Evolutionary conservation across 2,329 filamentous ascomycete species (phyloP).

Genomic region (Delphinella strobiligena): DNA sequence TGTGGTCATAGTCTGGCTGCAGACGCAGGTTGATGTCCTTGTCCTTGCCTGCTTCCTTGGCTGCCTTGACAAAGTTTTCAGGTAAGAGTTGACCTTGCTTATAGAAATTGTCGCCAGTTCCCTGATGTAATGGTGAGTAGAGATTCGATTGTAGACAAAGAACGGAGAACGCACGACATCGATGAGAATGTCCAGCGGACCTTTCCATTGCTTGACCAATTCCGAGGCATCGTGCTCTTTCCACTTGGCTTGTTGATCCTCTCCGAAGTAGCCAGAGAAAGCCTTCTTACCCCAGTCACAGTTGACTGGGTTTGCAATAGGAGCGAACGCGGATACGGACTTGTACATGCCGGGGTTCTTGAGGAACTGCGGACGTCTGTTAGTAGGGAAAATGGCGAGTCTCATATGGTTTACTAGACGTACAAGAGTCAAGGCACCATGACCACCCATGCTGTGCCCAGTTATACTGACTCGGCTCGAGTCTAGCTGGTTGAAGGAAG

Average conservation of each 20-base stretch:
- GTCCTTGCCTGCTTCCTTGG: constrained; percentile 58
- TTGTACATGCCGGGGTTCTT: constrained; percentile 85
- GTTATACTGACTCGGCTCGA: constrained; percentile 62
- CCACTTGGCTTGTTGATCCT: constrained; percentile 61
- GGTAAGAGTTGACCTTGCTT: constrained; percentile 85
- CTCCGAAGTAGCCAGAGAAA: constrained; percentile 80
- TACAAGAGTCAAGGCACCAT: constrained; percentile 78
- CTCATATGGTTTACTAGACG: no score
- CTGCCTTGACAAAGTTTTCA: constrained; percentile 79
- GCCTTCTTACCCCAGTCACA: constrained; percentile 96
- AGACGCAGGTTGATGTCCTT: constrained; percentile 67
- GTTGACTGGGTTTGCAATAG: constrained; percentile 72
- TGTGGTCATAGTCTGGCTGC: constrained; percentile 90
- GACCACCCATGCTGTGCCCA: constrained; percentile 94
- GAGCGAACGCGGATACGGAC: constrained; percentile 80
- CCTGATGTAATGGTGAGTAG: constrained; percentile 35
- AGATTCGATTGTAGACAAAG: neutral
- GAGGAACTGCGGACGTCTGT: constrained; percentile 63
- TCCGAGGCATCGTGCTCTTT: constrained; percentile 86
- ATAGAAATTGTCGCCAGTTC: constrained; percentile 93
- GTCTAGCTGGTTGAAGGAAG: constrained; percentile 61
- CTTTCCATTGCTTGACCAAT: constrained; percentile 65
- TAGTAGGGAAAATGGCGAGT: no score
- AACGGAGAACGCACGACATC: constrained; percentile 56
- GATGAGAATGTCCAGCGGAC: constrained; percentile 64